These are phyloP conservation scores for Terana coerulea DNA, from an alignment of 768 basidiomycete species.

Conservation along the genomic window DNA sequence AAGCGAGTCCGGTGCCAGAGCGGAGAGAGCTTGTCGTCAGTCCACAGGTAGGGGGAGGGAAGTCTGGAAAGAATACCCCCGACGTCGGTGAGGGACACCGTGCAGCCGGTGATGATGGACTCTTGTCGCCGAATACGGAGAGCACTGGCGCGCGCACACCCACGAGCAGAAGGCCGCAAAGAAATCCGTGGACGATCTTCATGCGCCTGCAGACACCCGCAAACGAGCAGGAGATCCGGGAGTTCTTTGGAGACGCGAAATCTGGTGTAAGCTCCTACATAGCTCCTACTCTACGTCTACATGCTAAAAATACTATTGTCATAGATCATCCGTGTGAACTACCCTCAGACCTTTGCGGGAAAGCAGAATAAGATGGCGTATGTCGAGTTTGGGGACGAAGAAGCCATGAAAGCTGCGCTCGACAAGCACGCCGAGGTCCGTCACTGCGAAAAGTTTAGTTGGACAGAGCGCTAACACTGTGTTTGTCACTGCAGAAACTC, in stretches of 20 bases:
- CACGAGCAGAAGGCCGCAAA: constrained; percentile 53
- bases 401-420: constrained; percentile 75
- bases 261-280: constrained; percentile 48
- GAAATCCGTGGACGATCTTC: constrained; percentile 85
- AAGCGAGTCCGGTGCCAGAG: constrained; percentile 17
- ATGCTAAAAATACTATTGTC: neutral
- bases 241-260: constrained; percentile 73
- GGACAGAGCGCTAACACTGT: constrained; percentile 11
- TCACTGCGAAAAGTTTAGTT: constrained; percentile 8
- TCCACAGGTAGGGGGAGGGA: constrained; percentile 15
- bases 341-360: constrained; percentile 46
- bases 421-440: constrained; percentile 71
- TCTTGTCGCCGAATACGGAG: constrained; percentile 36
- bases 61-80: constrained; percentile 40
- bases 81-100: constrained; percentile 12
- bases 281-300: neutral
- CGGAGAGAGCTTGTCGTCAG: constrained; percentile 14
- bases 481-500: constrained; percentile 51
- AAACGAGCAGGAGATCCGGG: constrained; percentile 63
- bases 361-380: constrained; percentile 66
- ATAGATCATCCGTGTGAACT: constrained; percentile 66
- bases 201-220: constrained; percentile 57
- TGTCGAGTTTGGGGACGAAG: constrained; percentile 88
- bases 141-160: constrained; percentile 70
- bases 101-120: constrained; percentile 18